phyloP scores from a whole-genome alignment of 1,284 basidiomycete genomes.

The Trichosporon coremiiforme region DNA sequence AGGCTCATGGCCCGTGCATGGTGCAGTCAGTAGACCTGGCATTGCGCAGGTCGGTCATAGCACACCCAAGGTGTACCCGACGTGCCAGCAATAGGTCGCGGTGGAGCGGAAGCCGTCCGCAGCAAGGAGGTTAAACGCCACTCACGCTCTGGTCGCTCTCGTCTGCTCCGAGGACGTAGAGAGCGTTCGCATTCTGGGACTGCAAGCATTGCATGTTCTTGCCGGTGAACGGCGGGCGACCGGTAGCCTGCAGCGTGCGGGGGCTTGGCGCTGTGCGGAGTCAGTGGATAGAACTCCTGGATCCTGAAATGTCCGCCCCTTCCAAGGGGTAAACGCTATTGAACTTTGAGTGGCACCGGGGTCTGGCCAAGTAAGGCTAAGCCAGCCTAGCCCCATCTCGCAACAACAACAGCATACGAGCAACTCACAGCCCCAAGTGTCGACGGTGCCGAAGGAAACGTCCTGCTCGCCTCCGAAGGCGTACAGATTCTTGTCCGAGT shows the following conservation, averaged over 20 bases:
- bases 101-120: not conserved
- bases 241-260: conserved; percentile 41
- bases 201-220: conserved; percentile 54
- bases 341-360: not conserved
- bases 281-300: conserved; percentile 14
- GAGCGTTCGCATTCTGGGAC: conserved; percentile 58
- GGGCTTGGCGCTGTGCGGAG: conserved; percentile 41
- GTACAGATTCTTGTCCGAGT: conserved; percentile 53
- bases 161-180: conserved; percentile 79
- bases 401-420: not conserved
- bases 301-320: not conserved
- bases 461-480: conserved; percentile 55
- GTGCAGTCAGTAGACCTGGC: not conserved
- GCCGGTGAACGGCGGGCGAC: conserved; percentile 56
- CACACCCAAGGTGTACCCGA: not conserved
- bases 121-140: conserved; percentile 14
- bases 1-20: not conserved
- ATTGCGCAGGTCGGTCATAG: not conserved
- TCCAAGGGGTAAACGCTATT: not conserved
- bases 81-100: not conserved
- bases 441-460: conserved; percentile 50
- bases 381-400: not conserved
- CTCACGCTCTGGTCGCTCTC: conserved; percentile 63
- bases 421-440: conserved; percentile 53
- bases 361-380: not conserved